These are phyloP conservation scores for Beauveria bassiana DNA, from an alignment of 2,329 filamentous ascomycete genomes.

Conservation along the genomic window DNA sequence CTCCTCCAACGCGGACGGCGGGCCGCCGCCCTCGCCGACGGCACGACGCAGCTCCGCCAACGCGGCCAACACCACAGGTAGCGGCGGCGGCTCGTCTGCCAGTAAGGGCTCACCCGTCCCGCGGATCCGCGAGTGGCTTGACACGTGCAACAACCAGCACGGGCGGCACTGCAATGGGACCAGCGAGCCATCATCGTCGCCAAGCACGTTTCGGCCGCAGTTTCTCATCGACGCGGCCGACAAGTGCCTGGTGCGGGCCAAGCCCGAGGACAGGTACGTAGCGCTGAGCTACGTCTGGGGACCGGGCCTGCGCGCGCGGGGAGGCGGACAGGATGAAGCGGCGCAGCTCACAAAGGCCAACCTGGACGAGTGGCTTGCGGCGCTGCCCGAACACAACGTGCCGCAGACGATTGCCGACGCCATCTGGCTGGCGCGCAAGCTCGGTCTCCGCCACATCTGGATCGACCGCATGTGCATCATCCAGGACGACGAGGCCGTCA, in stretches of 20 bases:
- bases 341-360: slow-evolving; percentile 29
- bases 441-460: slow-evolving; percentile 37
- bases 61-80: neutral
- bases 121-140: slow-evolving; percentile 35
- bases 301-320: slow-evolving; percentile 17
- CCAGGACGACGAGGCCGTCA: slow-evolving; percentile 34
- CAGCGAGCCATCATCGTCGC: slow-evolving; percentile 15
- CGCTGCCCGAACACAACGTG: slow-evolving; percentile 29
- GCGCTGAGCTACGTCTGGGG: slow-evolving; percentile 41
- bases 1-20: slow-evolving; percentile 17
- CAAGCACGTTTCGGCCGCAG: slow-evolving; percentile 29
- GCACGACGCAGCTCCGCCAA: neutral
- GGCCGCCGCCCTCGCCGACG: slow-evolving; percentile 23
- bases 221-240: slow-evolving; percentile 36
- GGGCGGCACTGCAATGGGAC: slow-evolving; percentile 30
- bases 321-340: slow-evolving; percentile 18
- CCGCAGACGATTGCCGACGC: slow-evolving; percentile 36
- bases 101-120: slow-evolving; percentile 27
- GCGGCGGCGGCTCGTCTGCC: slow-evolving; percentile 14
- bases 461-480: slow-evolving; percentile 38
- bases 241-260: slow-evolving; percentile 29
- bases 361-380: slow-evolving; percentile 27
- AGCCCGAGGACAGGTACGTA: slow-evolving; percentile 32
- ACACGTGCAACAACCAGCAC: slow-evolving; percentile 35
- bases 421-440: slow-evolving; percentile 35